Base-by-base conservation (phyloP, 163 green algal genomes). In the Trebouxiophyceae sp. region DNA sequence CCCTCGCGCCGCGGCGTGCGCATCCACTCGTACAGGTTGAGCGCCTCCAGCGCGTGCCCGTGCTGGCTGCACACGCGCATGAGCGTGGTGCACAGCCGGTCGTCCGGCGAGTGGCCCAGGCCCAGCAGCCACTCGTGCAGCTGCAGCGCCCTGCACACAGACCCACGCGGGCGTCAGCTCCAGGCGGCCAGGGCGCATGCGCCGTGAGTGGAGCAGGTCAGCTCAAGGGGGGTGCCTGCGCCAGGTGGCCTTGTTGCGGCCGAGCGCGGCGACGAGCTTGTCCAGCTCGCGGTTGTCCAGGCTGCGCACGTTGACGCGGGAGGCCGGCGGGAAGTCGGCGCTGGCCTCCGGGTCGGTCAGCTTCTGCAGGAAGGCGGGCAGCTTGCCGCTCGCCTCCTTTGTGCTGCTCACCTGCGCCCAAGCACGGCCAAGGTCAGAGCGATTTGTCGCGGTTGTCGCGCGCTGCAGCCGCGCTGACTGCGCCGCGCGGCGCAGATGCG, bases 1-100 rank as follows among this genome's bases (percentile, higher is more conserved):
- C 87, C 87, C 24, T 73, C 71, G 0, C 33, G 20, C 0, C 44
- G 8, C 0, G 71, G 65, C 0, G 74, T 70, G 5, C 74, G 74
- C 89, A 95, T 95, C 89, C 89, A 96, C 63, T 94, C 84, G 67
- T 96, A 96, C 56, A 96, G 70, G 1, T 57, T 65, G 33, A 96
- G 78, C 0, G 88, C 89, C 4, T 63, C 80, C 20, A 82, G 58
- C 0, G 81, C 77, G 57, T 91, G 81, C 7, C 87, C 82, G 62
- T 93, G 87, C 74, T 91, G 78, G 6, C 81, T 76, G 66, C 83
- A 91, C 34, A 93, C 77, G 26, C 86, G 74, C 62, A 96, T 92
- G 22, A 96, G 75, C 60, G 88, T 93, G 44, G 89, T 93, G 73
- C 82, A 91, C 33, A 96, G 83, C 6, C 88, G 61, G 70, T 90